Evolutionary conservation across 768 basidiomycete genomes (phyloP).

Genomic region (Kwoniella europaea): DNA sequence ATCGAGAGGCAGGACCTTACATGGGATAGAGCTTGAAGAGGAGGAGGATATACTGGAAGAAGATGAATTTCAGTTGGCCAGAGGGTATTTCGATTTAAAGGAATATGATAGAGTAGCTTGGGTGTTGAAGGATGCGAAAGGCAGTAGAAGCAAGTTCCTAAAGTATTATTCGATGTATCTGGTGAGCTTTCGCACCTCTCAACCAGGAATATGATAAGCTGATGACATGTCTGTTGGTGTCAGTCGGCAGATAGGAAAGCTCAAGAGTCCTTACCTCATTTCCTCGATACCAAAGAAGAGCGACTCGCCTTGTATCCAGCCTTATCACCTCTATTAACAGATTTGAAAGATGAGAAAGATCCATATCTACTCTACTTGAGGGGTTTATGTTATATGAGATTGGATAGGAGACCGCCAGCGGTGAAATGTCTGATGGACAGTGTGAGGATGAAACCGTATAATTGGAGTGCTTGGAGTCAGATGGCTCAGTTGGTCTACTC

Average conservation of each 20-base stretch:
- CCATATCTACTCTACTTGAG: constrained; percentile 61
- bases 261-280: constrained; percentile 70
- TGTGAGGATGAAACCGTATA: constrained; percentile 80
- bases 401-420: constrained; percentile 81
- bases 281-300: constrained; percentile 61
- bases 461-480: constrained; percentile 91
- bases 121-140: constrained; percentile 69
- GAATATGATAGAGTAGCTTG: constrained; percentile 78
- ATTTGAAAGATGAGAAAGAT: constrained; percentile 49
- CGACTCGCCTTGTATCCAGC: constrained; percentile 51
- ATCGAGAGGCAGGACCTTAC: constrained; percentile 41
- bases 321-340: constrained; percentile 47
- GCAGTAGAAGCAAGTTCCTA: constrained; percentile 76
- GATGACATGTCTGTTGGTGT: neutral
- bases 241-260: constrained; percentile 84
- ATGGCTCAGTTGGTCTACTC: constrained; percentile 76
- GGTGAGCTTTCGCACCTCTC: constrained; percentile 64
- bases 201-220: neutral
- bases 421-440: constrained; percentile 79
- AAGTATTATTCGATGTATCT: constrained; percentile 80
- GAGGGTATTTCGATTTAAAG: constrained; percentile 73
- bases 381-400: constrained; percentile 77
- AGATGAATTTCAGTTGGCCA: constrained; percentile 68
- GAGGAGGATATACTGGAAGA: constrained; percentile 68
- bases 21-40: constrained; percentile 51